A percentile compares a stretch with the other conserved stretches of the same genome.
These are phyloP conservation scores for Sporothrix pseudoabietina DNA, from an alignment of 2,329 filamentous ascomycete species.

Conservation along the genomic window DNA sequence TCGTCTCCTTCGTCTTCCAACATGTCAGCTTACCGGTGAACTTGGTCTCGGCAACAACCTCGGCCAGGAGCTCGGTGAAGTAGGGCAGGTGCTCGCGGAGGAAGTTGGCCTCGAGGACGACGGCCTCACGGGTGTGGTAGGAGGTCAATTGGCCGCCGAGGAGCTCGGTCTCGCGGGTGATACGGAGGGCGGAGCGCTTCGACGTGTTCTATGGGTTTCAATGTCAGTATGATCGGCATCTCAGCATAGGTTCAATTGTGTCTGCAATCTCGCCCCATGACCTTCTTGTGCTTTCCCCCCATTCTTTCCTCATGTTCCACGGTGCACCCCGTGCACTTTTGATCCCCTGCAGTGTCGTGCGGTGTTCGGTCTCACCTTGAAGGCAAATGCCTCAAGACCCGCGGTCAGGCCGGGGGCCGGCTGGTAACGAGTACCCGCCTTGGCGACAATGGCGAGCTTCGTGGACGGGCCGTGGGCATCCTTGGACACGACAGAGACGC, in stretches of 20 bases:
- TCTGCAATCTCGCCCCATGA: not conserved
- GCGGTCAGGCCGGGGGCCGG: conserved; percentile 84
- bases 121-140: conserved; percentile 89
- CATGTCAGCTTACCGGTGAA: conserved; percentile 66
- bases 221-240: not conserved
- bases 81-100: conserved; percentile 94
- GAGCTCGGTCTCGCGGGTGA: conserved; percentile 92
- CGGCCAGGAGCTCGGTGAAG: conserved; percentile 92
- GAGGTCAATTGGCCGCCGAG: conserved; percentile 86
- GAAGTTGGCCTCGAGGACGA: conserved; percentile 93
- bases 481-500: conserved; percentile 90
- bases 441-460: conserved; percentile 86
- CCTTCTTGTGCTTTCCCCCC: not conserved
- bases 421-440: conserved; percentile 93
- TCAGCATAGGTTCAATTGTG: not conserved
- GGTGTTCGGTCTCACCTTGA: conserved; percentile 69
- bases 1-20: not conserved
- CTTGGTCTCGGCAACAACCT: conserved; percentile 86
- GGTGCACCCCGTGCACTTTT: not conserved
- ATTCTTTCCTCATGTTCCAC: not conserved
- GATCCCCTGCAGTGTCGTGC: conserved; percentile 20
- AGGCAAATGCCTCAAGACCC: conserved; percentile 91
- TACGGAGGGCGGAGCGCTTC: conserved; percentile 85
- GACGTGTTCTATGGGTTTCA: conserved; percentile 71
- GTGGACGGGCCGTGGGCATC: conserved; percentile 87